These are phyloP conservation scores for Aspergillus proliferans DNA, from an alignment of 2,329 filamentous ascomycete genomes.

Conservation along the genomic window DNA sequence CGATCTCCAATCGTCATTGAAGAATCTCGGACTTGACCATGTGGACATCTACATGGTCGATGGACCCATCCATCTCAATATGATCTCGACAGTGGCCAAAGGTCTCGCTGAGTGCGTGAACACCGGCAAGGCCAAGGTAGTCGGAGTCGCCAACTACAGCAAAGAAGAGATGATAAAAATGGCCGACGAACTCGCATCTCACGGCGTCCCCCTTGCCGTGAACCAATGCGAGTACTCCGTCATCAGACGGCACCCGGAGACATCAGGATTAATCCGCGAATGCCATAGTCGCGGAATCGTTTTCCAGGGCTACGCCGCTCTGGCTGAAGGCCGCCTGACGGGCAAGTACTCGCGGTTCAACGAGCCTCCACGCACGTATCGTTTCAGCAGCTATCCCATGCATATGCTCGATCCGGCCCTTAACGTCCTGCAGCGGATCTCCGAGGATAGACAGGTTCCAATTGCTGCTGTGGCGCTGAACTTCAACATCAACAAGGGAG, in stretches of 20 bases:
- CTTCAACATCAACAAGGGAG: conserved; percentile 41
- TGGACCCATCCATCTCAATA: conserved; percentile 38
- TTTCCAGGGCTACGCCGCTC: conserved; percentile 38
- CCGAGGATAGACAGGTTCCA: conserved; percentile 26
- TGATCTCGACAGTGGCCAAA: conserved; percentile 35
- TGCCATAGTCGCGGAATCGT: conserved; percentile 38
- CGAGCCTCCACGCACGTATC: conserved; percentile 30
- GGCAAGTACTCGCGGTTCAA: conserved; percentile 37
- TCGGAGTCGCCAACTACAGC: conserved; percentile 43
- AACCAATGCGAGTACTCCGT: conserved; percentile 44
- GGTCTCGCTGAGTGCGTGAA: conserved; percentile 41
- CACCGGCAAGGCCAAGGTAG: conserved; percentile 33
- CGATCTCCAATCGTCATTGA: conserved; percentile 33
- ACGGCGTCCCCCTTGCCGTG: conserved; percentile 35
- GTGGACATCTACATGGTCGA: conserved; percentile 41
- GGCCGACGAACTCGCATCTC: conserved; percentile 34
- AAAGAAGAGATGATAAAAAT: conserved; percentile 38
- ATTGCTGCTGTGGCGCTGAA: conserved; percentile 40
- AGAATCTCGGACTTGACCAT: conserved; percentile 35
- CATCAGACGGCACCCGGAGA: conserved; percentile 38
- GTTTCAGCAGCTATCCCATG: conserved; percentile 41
- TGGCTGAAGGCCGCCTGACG: conserved; percentile 36
- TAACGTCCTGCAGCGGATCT: conserved; percentile 30
- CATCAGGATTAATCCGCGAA: conserved; percentile 33
- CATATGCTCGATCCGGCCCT: conserved; percentile 36